phyloP scores from a whole-genome alignment of 2,329 filamentous ascomycete species.

The Aspergillus sp. region DNA sequence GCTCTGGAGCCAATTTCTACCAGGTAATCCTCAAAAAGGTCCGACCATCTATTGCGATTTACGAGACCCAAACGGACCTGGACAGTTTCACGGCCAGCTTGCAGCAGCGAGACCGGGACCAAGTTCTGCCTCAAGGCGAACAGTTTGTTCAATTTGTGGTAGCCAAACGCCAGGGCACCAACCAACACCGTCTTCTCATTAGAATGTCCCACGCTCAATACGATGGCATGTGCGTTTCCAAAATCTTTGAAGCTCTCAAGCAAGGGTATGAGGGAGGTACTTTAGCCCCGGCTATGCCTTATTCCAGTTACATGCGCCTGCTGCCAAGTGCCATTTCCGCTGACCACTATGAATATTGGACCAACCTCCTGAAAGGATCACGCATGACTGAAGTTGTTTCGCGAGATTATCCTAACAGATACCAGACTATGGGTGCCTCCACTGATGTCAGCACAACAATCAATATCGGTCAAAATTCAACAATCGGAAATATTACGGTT shows the following conservation, averaged over 20 bases:
- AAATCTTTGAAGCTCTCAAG: conserved; percentile 62
- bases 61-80: conserved; percentile 53
- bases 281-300: conserved; percentile 42
- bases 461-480: conserved; percentile 40
- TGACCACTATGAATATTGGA: conserved; percentile 61
- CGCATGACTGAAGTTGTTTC: conserved; percentile 47
- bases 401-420: conserved; percentile 33
- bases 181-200: conserved; percentile 53
- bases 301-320: conserved; percentile 48
- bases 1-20: conserved; percentile 51
- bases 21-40: conserved; percentile 61
- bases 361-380: conserved; percentile 56
- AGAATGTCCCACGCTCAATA: conserved; percentile 69
- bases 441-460: conserved; percentile 40
- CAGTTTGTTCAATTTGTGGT: conserved; percentile 62
- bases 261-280: conserved; percentile 50
- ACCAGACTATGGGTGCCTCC: conserved; percentile 36
- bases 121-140: conserved; percentile 58
- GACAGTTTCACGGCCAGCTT: conserved; percentile 55
- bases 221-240: conserved; percentile 65
- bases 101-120: conserved; percentile 57
- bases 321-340: conserved; percentile 41
- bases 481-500: conserved; percentile 57
- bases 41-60: conserved; percentile 51
- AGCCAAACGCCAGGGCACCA: conserved; percentile 42